phyloP scores from a whole-genome alignment of 2,329 filamentous ascomycete species.

The Neocatenulostroma microsporum region DNA sequence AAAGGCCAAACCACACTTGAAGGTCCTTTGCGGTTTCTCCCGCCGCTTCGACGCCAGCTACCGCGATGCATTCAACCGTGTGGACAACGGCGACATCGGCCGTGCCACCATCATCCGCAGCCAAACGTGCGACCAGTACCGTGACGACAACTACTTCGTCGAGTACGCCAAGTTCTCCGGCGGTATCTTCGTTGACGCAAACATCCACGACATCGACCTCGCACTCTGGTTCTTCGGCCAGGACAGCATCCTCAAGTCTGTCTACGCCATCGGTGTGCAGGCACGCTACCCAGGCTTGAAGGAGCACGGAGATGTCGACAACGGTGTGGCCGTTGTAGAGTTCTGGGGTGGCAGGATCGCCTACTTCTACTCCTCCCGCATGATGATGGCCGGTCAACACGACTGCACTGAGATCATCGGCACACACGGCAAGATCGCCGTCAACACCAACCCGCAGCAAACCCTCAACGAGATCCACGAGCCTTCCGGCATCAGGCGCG shows the following conservation, averaged over 20 bases:
- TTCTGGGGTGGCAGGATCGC: constrained; percentile 58
- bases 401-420: constrained; percentile 62
- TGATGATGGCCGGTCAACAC: constrained; percentile 62
- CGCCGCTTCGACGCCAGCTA: constrained; percentile 61
- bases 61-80: constrained; percentile 50
- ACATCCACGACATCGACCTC: constrained; percentile 63
- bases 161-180: constrained; percentile 58
- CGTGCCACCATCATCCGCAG: constrained; percentile 53
- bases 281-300: constrained; percentile 52
- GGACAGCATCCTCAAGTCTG: constrained; percentile 47
- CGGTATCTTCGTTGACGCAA: constrained; percentile 64
- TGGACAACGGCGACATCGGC: constrained; percentile 50
- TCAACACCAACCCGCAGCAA: constrained; percentile 52
- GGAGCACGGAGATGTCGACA: constrained; percentile 54
- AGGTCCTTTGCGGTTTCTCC: constrained; percentile 60
- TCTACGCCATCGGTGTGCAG: constrained; percentile 50
- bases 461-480: constrained; percentile 52
- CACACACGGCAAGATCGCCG: constrained; percentile 54
- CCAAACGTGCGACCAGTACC: constrained; percentile 61
- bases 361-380: constrained; percentile 56
- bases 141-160: constrained; percentile 60
- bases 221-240: constrained; percentile 57
- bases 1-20: constrained; percentile 49
- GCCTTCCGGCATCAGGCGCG: constrained; percentile 46
- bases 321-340: constrained; percentile 57